Percentiles rank a stretch among this genome's conserved stretches.
These are phyloP conservation scores for Yamadazyma olivae DNA, from an alignment of 805 yeast genomes.

Conservation along the genomic window DNA sequence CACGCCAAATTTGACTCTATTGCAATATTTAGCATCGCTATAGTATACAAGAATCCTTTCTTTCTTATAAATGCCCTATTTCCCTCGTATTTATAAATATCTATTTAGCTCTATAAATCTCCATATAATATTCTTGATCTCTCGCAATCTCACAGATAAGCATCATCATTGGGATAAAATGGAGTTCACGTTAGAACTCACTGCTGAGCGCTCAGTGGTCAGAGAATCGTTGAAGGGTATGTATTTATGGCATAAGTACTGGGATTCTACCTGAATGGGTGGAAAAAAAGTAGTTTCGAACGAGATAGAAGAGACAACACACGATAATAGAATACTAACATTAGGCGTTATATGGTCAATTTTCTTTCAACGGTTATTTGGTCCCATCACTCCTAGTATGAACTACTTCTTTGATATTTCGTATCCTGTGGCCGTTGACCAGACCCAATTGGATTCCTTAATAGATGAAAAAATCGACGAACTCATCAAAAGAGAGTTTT, in stretches of 20 bases:
- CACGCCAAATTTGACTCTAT: no score
- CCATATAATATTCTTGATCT: no score
- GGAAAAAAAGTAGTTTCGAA: not conserved
- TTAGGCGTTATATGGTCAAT: constrained; percentile 64
- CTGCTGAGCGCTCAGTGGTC: constrained; percentile 51
- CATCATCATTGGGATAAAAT: no score
- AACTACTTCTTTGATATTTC: constrained; percentile 57
- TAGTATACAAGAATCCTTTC: no score
- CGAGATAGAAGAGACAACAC: no score
- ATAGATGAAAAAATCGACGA: constrained; percentile 35
- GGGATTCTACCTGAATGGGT: not conserved
- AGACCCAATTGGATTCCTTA: constrained; percentile 47
- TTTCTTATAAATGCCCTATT: no score
- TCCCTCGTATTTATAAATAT: no score
- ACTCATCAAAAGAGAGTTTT: constrained; percentile 27
- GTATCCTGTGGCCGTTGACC: constrained; percentile 49
- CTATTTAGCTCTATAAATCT: no score
- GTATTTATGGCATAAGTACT: constrained; percentile 14
- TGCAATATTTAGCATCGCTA: no score
- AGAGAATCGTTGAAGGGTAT: constrained; percentile 54
- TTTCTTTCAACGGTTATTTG: constrained; percentile 67
- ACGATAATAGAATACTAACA: constrained; percentile 9
- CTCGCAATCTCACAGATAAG: no score
- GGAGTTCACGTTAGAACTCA: constrained; percentile 47
- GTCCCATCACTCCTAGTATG: constrained; percentile 54